Base-by-base conservation (phyloP, 345 rosid genomes). In the Aethionema arabicum region DNA sequence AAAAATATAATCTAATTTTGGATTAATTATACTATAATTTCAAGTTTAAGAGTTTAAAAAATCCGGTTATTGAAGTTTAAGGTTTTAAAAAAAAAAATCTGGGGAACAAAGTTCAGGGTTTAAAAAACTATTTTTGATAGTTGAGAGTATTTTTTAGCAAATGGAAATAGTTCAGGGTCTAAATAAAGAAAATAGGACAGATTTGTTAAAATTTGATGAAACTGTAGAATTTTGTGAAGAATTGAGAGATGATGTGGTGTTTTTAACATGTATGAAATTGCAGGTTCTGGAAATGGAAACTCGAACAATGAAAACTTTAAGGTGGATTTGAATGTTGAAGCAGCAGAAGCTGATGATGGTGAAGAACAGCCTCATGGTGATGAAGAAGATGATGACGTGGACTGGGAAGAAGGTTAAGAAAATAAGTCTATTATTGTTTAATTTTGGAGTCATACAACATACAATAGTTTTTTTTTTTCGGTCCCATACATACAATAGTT, bases 311-410 rank as follows among this genome's bases (percentile, higher is more conserved):
- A 76, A 63, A 67, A 52, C 70, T 87, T 65, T 66, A 89, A 78
- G 83, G 81, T 92, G 33, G 76, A 89, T 79, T 77, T 88, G 82
- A 92, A 92, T 72, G 82, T 73, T 21, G 92, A 88, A 80, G 95
- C 95, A 80, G 95, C 95, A 1, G 86, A 81, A 49, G 80, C 84
- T 68, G 77, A 86, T 11, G 83, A 66, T 41, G 95, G 83, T 16
- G 92, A 88, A 2, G 91, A 83, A 10, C 27, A 21, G 27, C 27
- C 27, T 21, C 1, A 21, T 21, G 27, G 2, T 21, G 95, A 82
- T 11, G 90, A 83, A 33, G 89, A 88, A 2, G 90, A 82, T 6
- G 96, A 88, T 11, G 91, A 83, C 36, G 63, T 85, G 8, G 92
- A 83, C 45, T 89, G 98, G 93, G 95, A 88, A 83, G 96, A 91